These are phyloP conservation scores for Hanseniaspora guilliermondii DNA, from an alignment of 805 yeast species.

Conservation along the genomic window DNA sequence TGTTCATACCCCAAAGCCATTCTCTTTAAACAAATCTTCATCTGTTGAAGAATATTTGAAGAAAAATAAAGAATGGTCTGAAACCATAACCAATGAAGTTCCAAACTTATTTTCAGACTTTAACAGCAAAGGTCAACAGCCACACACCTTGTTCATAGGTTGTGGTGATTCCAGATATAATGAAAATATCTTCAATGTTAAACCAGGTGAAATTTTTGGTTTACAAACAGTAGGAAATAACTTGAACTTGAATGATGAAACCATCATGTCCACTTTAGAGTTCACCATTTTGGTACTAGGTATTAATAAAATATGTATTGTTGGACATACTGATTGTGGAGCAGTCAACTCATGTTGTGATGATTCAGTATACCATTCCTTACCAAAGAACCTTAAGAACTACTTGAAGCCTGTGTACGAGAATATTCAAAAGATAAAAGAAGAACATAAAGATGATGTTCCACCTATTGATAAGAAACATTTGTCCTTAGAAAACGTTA, in stretches of 20 bases:
- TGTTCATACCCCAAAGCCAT: conserved; percentile 13
- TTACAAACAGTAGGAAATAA: conserved; percentile 81
- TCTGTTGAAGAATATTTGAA: conserved; percentile 29
- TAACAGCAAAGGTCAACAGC: conserved; percentile 76
- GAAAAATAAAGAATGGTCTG: conserved; percentile 36
- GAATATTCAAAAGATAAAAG: conserved; percentile 48
- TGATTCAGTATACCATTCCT: conserved; percentile 20
- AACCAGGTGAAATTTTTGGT: conserved; percentile 85
- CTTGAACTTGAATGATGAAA: conserved; percentile 52
- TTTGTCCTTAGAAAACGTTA: conserved; percentile 65
- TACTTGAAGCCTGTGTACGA: conserved; percentile 56
- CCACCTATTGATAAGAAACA: conserved; percentile 34
- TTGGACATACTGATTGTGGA: conserved; percentile 95
- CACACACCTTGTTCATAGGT: conserved; percentile 88
- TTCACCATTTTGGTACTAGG: conserved; percentile 76
- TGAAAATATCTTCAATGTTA: conserved; percentile 60
- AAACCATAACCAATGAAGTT: conserved; percentile 34
- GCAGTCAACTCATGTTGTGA: conserved; percentile 75
- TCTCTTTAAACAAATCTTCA: conserved; percentile 23
- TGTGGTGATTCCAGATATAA: conserved; percentile 88
- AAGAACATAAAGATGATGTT: conserved; percentile 27
- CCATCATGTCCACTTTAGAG: conserved; percentile 68
- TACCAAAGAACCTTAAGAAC: conserved; percentile 21
- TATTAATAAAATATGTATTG: conserved; percentile 67
- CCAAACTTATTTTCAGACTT: conserved; percentile 44